Evolutionary conservation across 345 rosid genomes (phyloP), one percentile per base, ranked within the genome.

Genomic region (Aquilaria malaccensis): DNA sequence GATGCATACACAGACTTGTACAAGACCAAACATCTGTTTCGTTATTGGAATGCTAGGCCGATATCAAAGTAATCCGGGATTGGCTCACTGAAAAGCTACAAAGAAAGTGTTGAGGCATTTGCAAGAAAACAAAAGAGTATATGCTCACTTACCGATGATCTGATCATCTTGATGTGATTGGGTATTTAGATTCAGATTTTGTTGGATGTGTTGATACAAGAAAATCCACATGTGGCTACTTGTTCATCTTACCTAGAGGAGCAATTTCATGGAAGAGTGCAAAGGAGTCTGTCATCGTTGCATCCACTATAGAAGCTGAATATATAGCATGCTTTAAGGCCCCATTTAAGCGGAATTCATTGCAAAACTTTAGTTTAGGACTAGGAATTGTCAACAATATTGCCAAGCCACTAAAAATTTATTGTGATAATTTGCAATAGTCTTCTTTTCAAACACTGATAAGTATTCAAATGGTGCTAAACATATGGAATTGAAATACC

Each of bases 291-390:
- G 15, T 50, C 15, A 14, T 50, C 29, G 12, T 31, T 55, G 2
- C 55, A 49, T 73, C 56, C 41, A 73, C 50, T 48, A 56, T 63
- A 33, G 52, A 50, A 13, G 64, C 49, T 15, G 41, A 60, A 13
- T 62, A 48, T 48, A 11, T 49, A 13, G 60, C 70, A 31, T 64
- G 56, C 10, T 69, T 55, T 60, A 47, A 64, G 29, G 61, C 57
- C 30, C 45, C 30, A 0, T 0, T 64, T 48, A 15, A 30, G 29
- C 30, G 7, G 11, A 12, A 47, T 30, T 64, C 59, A 59, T 30
- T 63, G 14, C 50, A 3, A 0, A 73, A 32, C 48, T 64, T 64
- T 61, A 59, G 37, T 45, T 55, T 9, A 49, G 9, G 63, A 41
- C 70, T 56, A 63, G 30, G 2, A 0, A 50, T 61, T 56, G 45